Base-by-base conservation (phyloP, 352 stramenopile species). In the Phytophthora meadii region DNA sequence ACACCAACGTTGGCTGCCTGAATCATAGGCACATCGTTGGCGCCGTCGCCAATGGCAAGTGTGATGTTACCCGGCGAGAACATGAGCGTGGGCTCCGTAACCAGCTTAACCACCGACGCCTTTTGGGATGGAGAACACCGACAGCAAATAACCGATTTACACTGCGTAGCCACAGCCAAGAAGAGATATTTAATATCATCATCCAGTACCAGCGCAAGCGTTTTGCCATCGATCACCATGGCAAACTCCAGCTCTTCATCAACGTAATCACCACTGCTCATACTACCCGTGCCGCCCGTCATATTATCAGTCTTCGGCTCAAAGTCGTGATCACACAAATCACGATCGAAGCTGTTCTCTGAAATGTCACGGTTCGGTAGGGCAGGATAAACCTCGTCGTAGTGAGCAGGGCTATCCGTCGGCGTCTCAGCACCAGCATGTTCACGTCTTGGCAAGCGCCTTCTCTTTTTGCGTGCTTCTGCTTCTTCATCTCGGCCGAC, bases 161-260 rank as follows among this genome's bases (percentile, higher is more conserved):
- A 96, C 61, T 95, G 84, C 1, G 85, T 94, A 22, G 88, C 86
- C 12, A 96, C 87, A 10, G 93, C 82, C 73, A 95, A 65, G 48
- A 96, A 95, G 4, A 95, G 68, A 40, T 96, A 95, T 61, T 96
- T 95, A 53, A 95, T 94, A 61, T 96, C 89, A 68, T 95, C 84
- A 54, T 94, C 87, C 30, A 96, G 70, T 30, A 94, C 77, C 24
- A 96, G 63, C 17, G 85, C 82, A 3, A 95, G 70, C 12, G 88
- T 95, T 57, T 92, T 93, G 9, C 88, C 88, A 57, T 96, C 88
- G 51, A 96, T 96, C n/a, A 96, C 88, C 87, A 96, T 94, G 12
- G 87, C 88, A 55, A 94, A 95, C 52, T 95, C 89, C 17, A 97
- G 49, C 8, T 94, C 83, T 24, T 94, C 87, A 17, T 94, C 85